Percentiles rank a stretch among this genome's conserved stretches.
Conservation (phyloP, 2,329 filamentous ascomycete genomes). For the Aureobasidium sp. region DNA sequence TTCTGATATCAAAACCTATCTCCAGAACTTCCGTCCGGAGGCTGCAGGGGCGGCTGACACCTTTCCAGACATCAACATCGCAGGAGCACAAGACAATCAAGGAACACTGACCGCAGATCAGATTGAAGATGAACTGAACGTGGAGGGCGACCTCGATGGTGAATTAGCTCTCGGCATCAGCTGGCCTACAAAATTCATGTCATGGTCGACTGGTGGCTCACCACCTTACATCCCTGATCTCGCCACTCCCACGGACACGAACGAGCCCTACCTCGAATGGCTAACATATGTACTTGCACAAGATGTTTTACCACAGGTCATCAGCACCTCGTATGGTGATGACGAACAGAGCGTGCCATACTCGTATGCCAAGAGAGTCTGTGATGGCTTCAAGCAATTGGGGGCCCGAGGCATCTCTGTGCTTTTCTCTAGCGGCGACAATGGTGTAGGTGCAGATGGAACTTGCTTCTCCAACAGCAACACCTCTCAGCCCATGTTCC, state of each 20-base stretch:
- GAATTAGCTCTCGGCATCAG: constrained; percentile 52
- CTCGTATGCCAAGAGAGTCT: constrained; percentile 52
- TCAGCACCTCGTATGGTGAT: constrained; percentile 57
- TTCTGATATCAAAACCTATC: constrained; percentile 49
- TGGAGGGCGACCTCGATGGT: constrained; percentile 57
- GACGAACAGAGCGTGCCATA: constrained; percentile 53
- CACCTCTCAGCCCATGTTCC: constrained; percentile 37
- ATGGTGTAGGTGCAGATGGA: constrained; percentile 43
- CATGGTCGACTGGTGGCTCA: constrained; percentile 52
- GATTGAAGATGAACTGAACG: constrained; percentile 25
- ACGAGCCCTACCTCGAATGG: constrained; percentile 60
- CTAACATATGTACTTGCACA: constrained; percentile 50
- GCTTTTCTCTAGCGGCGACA: constrained; percentile 54
- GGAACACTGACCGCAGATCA: background rate
- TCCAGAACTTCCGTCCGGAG: constrained; percentile 47
- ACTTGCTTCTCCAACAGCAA: constrained; percentile 32
- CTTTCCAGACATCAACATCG: constrained; percentile 33
- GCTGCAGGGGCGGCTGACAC: constrained; percentile 39
- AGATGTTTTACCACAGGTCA: constrained; percentile 49
- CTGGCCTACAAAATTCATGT: constrained; percentile 46
- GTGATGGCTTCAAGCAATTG: constrained; percentile 55
- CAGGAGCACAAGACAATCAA: constrained; percentile 13
- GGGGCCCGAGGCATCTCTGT: constrained; percentile 56
- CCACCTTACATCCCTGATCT: constrained; percentile 46
- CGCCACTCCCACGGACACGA: constrained; percentile 43